Base-by-base conservation (phyloP, 768 basidiomycete species). In the Leccinum incarnatum region DNA sequence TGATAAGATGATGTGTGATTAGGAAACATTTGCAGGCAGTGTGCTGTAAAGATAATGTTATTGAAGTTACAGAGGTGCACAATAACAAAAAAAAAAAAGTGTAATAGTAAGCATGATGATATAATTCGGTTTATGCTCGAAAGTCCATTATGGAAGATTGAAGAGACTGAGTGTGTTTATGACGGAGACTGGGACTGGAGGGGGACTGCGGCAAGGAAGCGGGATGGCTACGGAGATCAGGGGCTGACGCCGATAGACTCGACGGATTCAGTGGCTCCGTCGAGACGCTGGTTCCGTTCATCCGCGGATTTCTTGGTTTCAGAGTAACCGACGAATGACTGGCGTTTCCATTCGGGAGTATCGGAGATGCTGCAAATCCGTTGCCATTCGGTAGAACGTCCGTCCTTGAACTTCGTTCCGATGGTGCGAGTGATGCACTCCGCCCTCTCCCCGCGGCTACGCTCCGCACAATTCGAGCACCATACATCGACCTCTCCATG, bases 381-480 rank as follows among this genome's bases (percentile, higher is more conserved):
- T 58, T 58, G 19, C 62, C 63, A 34, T 64, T 64, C 27, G 53
- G 57, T 25, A 61, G 49, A 3, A 56, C 51, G 36, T 57, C 56
- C 19, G 56, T 62, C 55, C 50, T 60, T 56, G 69, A 56, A 42
- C 61, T 67, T 40, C 65, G 65, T 57, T 74, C 74, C 17, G 72
- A 72, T 23, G 70, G 69, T 9, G 69, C 64, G 56, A 71, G 62
- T 48, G 74, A 78, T 54, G 63, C 67, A 66, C 79, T 81, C 60
- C 76, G 76, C 62, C 75, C 72, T 62, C 78, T 70, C 47, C 78
- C 76, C 17, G 80, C 75, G 12, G 75, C 80, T n/a, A 84, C 83
- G 55, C 79, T 86, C 62, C 81, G 75, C 55, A 86, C 79, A 54
- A 86, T 75, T 64, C 85, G 76, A 32, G 84, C 75, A 19, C 78